A percentile compares a stretch with the other conserved stretches of the same genome.
Conservation (phyloP, 352 stramenopile species). For the Phytophthora europaea region DNA sequence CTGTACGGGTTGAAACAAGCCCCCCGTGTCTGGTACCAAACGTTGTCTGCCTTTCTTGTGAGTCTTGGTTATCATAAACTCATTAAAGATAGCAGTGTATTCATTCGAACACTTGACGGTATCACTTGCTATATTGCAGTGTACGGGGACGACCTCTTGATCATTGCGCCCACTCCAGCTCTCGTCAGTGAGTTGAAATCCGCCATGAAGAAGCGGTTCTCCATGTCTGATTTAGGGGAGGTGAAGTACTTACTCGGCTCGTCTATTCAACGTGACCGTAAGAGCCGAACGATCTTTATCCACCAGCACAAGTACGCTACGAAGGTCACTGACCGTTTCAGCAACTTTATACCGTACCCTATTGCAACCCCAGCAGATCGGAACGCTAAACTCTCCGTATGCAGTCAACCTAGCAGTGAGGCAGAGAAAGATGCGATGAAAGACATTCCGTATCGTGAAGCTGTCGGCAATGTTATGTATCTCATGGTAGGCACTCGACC, state of each 20-base stretch:
- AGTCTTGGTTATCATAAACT: conserved; percentile 15
- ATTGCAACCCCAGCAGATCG: conserved; percentile 15
- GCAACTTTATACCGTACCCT: conserved; percentile 16
- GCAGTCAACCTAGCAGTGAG: conserved; percentile 8
- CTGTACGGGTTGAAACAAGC: conserved; percentile 31
- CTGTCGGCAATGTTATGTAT: conserved; percentile 28
- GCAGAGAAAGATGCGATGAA: conserved; percentile 21
- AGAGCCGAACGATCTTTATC: conserved; percentile 31
- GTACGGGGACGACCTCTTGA: conserved; percentile 20
- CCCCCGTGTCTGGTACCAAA: conserved; percentile 20
- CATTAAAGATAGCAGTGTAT: conserved; percentile 13
- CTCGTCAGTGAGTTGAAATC: conserved; percentile 18
- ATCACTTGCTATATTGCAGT: conserved; percentile 25
- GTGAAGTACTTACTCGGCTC: conserved; percentile 24
- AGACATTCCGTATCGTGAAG: conserved; percentile 30
- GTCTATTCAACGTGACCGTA: conserved; percentile 26
- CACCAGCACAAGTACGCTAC: conserved; percentile 33
- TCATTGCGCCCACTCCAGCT: conserved; percentile 15
- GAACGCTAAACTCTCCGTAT: conserved; percentile 20
- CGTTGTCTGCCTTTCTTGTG: conserved; percentile 14
- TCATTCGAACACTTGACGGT: conserved; percentile 1
- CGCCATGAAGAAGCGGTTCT: conserved; percentile 12
- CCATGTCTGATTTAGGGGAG: conserved; percentile 28
- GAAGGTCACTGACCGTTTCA: conserved; percentile 28
- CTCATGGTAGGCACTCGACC: conserved; percentile 27